Percentiles rank a stretch among this genome's conserved stretches.
phyloP scores from a whole-genome alignment of 2,329 filamentous ascomycete species.

The Cordyceps cicadae region DNA sequence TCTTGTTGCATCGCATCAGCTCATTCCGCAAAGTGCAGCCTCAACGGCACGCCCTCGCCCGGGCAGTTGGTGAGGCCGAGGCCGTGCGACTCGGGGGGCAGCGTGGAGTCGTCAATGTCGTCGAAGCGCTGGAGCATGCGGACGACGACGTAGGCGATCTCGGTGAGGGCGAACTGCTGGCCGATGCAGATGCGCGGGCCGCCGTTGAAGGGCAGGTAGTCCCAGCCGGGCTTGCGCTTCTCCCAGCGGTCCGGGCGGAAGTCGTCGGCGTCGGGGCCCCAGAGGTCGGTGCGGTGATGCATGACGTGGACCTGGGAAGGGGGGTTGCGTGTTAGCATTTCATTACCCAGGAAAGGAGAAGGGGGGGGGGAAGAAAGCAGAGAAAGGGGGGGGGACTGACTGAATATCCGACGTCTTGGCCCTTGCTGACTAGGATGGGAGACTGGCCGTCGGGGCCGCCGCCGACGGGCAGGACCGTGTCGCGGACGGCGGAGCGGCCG shows the following conservation, averaged over 20 bases:
- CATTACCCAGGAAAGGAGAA: too few relatives aligned
- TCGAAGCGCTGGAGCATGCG: conserved; percentile 13
- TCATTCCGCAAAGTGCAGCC: not conserved
- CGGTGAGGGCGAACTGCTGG: conserved; percentile 21
- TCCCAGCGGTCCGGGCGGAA: conserved; percentile 34
- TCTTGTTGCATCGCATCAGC: too few relatives aligned
- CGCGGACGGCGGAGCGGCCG: conserved; percentile 19
- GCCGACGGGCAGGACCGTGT: conserved; percentile 43
- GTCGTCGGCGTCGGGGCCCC: conserved; percentile 29
- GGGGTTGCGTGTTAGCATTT: conserved; percentile 11
- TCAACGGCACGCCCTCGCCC: conserved; percentile 5
- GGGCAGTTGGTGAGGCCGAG: conserved; percentile 9
- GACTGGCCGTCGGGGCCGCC: conserved; percentile 39
- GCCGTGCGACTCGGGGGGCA: conserved; percentile 1
- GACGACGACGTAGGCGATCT: conserved; percentile 18
- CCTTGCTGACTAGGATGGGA: conserved; percentile 42
- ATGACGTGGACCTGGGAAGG: conserved; percentile 18
- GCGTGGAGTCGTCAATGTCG: not conserved
- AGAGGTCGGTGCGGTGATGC: conserved; percentile 31
- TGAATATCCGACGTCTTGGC: conserved; percentile 33
- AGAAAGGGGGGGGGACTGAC: not conserved
- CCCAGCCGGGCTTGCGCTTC: conserved; percentile 19
- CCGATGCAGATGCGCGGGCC: conserved; percentile 23
- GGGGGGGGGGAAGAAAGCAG: too few relatives aligned
- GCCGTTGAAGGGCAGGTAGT: conserved; percentile 21